Conservation (phyloP, 192 early-diverging fungal genomes). For the Coemansia sp. region DNA sequence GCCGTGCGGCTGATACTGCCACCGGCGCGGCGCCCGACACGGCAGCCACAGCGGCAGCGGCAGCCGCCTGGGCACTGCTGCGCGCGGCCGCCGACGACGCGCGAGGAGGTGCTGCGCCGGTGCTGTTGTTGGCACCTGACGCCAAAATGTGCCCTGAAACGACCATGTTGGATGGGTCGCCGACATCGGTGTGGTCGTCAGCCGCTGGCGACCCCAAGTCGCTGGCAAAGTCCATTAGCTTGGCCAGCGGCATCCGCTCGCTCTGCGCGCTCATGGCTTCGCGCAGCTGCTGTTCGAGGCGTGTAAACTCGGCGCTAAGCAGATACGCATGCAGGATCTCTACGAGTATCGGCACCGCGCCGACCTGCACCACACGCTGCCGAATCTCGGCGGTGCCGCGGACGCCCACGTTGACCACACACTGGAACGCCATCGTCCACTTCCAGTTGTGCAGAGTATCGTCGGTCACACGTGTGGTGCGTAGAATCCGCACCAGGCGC, state of each 20-base stretch:
- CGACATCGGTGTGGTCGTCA: conserved; percentile 32
- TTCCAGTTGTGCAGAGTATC: conserved; percentile 72
- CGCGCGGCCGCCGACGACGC: conserved; percentile 26
- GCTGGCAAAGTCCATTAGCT: conserved; percentile 35
- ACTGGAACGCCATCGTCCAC: conserved; percentile 79
- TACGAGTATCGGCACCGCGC: conserved; percentile 78
- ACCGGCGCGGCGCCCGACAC: conserved; percentile 26
- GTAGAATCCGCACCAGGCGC: conserved; percentile 77
- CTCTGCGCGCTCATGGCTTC: conserved; percentile 30
- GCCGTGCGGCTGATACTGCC: conserved; percentile 17
- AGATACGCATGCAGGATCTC: conserved; percentile 62
- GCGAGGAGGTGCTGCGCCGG: conserved; percentile 23
- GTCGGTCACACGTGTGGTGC: conserved; percentile 59
- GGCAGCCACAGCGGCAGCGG: conserved; percentile 33
- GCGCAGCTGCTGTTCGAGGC: conserved; percentile 43
- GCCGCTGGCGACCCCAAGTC: conserved; percentile 7
- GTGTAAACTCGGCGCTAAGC: conserved; percentile 26
- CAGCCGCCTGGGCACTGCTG: conserved; percentile 38
- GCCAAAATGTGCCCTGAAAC: conserved; percentile 37
- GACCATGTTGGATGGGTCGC: conserved; percentile 42
- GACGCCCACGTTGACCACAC: conserved; percentile 82
- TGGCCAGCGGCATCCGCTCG: conserved; percentile 18
- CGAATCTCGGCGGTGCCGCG: conserved; percentile 76
- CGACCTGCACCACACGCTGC: conserved; percentile 79
- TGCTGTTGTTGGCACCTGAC: conserved; percentile 44